Conservation (phyloP, 257 asterid species). For the Fraxinus anomala region DNA sequence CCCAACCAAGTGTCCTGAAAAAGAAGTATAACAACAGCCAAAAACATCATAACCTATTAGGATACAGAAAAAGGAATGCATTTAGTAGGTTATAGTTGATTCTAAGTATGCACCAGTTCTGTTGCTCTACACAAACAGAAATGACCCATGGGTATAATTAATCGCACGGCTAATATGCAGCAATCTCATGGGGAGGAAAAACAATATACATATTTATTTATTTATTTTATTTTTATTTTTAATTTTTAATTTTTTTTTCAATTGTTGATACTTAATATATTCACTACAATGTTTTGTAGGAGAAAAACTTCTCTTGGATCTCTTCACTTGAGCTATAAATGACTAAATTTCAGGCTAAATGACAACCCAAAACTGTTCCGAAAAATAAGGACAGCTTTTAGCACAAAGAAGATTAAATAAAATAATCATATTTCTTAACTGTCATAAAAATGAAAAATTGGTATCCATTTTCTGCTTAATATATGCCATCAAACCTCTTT, state of each 20-base stretch:
- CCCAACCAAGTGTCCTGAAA: constrained; percentile 94
- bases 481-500: not conserved
- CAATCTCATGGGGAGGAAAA: not conserved
- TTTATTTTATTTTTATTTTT: too few relatives aligned
- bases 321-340: constrained; percentile 3
- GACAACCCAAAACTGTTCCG: not conserved
- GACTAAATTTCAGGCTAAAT: not conserved
- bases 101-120: constrained; percentile 3
- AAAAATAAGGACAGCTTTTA: not conserved
- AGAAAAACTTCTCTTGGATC: not conserved
- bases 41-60: not conserved
- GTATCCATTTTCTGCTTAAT: not conserved
- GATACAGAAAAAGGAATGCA: not conserved
- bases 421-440: not conserved
- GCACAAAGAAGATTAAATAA: not conserved
- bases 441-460: not conserved
- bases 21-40: constrained; percentile 30
- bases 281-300: not conserved
- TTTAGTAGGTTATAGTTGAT: not conserved
- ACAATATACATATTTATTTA: too few relatives aligned
- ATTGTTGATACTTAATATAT: not conserved
- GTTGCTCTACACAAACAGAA: not conserved
- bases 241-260: not conserved
- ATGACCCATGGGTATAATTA: too few relatives aligned
- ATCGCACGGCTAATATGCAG: not conserved